These are phyloP conservation scores for Drosera capensis DNA, from an alignment of 148 eudicot genomes.

Conservation along the genomic window DNA sequence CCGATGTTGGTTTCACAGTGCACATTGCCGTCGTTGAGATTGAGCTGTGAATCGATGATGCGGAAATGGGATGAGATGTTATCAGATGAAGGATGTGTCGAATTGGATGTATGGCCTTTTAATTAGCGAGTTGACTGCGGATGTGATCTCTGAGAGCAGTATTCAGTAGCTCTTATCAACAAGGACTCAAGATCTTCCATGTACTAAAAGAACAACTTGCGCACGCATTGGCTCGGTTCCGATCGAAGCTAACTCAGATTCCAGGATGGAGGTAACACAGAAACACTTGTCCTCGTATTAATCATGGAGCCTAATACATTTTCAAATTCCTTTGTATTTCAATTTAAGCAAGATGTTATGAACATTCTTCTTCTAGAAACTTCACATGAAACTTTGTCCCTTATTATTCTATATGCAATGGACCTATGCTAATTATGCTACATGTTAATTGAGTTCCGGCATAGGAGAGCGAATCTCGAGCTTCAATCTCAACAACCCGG, in stretches of 20 bases:
- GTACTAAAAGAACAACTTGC: conserved; percentile 7
- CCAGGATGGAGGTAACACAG: conserved; percentile 17
- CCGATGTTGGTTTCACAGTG: conserved; percentile 6
- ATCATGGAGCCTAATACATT: no score
- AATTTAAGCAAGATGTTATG: no score
- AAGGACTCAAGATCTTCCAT: conserved; percentile 15
- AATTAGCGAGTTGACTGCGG: conserved; percentile 11
- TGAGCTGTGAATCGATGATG: conserved; percentile 9
- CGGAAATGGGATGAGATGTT: conserved; percentile 11
- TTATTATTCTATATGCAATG: no score
- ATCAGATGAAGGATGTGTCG: conserved; percentile 6
- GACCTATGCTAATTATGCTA: no score
- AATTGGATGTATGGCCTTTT: conserved; percentile 17
- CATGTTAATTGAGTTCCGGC: no score
- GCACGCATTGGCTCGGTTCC: conserved; percentile 1
- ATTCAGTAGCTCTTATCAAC: conserved; percentile 12
- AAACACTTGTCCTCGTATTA: no score
- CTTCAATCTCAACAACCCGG: no score
- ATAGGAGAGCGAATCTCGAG: no score
- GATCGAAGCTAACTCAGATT: conserved; percentile 6
- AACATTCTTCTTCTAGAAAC: no score
- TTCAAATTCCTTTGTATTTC: no score
- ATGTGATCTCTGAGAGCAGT: conserved; percentile 22
- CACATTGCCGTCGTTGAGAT: conserved; percentile 14
- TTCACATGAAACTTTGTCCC: no score